phyloP scores from a whole-genome alignment of 2,329 filamentous ascomycete genomes.

The Sclerotiophoma versabilis region DNA sequence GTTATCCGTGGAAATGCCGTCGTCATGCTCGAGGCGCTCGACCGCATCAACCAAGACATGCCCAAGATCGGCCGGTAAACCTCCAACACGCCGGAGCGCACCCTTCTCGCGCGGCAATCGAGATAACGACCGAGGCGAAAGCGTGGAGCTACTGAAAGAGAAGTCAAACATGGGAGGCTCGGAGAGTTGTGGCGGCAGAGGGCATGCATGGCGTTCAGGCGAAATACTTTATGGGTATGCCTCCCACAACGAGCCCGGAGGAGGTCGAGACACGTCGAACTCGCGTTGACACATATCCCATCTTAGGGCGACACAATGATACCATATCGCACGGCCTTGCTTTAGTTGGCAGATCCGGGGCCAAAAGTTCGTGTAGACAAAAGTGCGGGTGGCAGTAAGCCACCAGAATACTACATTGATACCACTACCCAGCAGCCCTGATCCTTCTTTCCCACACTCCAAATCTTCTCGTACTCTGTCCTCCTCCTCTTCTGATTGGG shows the following conservation, averaged over 20 bases:
- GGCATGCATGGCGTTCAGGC: slow-evolving; percentile 31
- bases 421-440: neutral
- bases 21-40: slow-evolving; percentile 84
- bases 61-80: slow-evolving; percentile 42
- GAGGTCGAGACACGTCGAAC: slow-evolving; percentile 5
- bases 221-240: slow-evolving; percentile 27
- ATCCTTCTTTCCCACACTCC: neutral
- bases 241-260: slow-evolving; percentile 18
- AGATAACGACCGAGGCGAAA: slow-evolving; percentile 2
- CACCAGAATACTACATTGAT: slow-evolving; percentile 5
- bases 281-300: slow-evolving; percentile 30
- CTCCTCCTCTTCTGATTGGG: no score
- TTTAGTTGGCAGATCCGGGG: slow-evolving; percentile 12
- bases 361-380: slow-evolving; percentile 20
- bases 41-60: slow-evolving; percentile 47
- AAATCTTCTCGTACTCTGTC: neutral
- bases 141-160: neutral
- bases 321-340: slow-evolving; percentile 26
- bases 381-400: slow-evolving; percentile 13
- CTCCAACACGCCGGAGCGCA: neutral
- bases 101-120: neutral
- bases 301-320: slow-evolving; percentile 35
- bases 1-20: slow-evolving; percentile 98
- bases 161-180: neutral
- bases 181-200: slow-evolving; percentile 11